These are phyloP conservation scores for Ormosia semicastrata DNA, from an alignment of 306 rosid species.

Conservation along the genomic window DNA sequence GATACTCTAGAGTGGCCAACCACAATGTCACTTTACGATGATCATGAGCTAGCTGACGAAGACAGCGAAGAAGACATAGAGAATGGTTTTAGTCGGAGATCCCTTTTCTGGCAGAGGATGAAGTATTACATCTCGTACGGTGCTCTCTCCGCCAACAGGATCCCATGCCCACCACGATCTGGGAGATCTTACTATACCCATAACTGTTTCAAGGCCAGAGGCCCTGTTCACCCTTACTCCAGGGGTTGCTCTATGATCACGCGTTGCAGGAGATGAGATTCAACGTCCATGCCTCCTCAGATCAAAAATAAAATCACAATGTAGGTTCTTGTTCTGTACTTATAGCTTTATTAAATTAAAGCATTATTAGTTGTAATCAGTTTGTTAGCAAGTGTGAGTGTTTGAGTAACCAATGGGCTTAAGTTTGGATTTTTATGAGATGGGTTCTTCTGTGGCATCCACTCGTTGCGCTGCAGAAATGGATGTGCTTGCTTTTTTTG, in stretches of 20 bases:
- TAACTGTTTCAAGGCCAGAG: conserved; percentile 76
- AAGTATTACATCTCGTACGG: conserved; percentile 86
- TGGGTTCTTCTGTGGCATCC: conserved; percentile 28
- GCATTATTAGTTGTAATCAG: neutral
- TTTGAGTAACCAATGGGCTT: neutral
- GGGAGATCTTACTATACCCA: conserved; percentile 92
- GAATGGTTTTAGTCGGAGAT: conserved; percentile 54
- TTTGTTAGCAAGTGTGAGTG: neutral
- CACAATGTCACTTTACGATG: conserved; percentile 46
- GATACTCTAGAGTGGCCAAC: conserved; percentile 68
- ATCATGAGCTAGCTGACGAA: neutral
- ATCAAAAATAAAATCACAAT: neutral
- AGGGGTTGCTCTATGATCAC: conserved; percentile 77
- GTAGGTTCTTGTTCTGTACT: neutral
- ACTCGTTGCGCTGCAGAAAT: conserved; percentile 30
- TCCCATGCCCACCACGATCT: conserved; percentile 95
- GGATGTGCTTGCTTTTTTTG: neutral
- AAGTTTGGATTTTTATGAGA: neutral
- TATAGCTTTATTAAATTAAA: neutral
- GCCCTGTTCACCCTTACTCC: conserved; percentile 74
- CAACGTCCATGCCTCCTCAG: neutral
- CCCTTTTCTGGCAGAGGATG: conserved; percentile 69
- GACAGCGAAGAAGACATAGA: conserved; percentile 32
- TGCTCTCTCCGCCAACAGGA: conserved; percentile 83
- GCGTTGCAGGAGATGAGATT: conserved; percentile 65